These are phyloP conservation scores for Sclerotinia spermophila DNA, from an alignment of 2,329 filamentous ascomycete genomes.

Conservation along the genomic window DNA sequence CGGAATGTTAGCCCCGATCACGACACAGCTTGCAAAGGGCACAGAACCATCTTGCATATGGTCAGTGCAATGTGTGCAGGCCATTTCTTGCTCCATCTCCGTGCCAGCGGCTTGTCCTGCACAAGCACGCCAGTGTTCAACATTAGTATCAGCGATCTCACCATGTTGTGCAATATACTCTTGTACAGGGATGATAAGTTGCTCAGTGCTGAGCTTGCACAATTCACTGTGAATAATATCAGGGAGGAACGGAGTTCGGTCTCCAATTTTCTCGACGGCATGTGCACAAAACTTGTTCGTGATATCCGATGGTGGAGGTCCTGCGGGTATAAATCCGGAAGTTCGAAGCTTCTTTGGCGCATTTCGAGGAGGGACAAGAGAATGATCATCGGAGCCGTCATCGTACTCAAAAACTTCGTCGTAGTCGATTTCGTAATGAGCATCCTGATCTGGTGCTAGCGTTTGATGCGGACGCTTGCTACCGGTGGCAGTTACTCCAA, in stretches of 20 bases:
- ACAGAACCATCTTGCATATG: neutral
- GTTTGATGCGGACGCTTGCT: neutral
- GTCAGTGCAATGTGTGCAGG: neutral
- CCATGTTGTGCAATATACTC: neutral
- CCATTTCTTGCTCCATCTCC: neutral
- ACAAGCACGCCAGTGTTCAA: slow-evolving; percentile 11
- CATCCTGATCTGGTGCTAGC: neutral
- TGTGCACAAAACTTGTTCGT: slow-evolving; percentile 4
- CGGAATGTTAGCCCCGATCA: neutral
- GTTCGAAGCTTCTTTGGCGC: slow-evolving; percentile 5
- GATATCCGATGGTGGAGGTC: neutral
- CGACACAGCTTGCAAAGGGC: neutral
- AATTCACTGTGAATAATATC: neutral
- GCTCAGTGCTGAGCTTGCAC: neutral
- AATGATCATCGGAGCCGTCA: neutral
- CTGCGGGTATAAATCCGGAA: neutral
- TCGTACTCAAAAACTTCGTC: too few species aligned
- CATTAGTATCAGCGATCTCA: neutral
- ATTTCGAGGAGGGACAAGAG: neutral
- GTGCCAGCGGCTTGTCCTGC: slow-evolving; percentile 4
- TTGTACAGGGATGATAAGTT: neutral
- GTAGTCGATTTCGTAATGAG: neutral
- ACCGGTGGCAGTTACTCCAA: neutral
- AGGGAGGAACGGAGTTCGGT: slow-evolving; percentile 1
- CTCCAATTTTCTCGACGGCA: neutral